Evolutionary conservation across 371 early-diverging fungal species (phyloP), one percentile per base, ranked within the genome.

Genomic region (Coemansia linderi): DNA sequence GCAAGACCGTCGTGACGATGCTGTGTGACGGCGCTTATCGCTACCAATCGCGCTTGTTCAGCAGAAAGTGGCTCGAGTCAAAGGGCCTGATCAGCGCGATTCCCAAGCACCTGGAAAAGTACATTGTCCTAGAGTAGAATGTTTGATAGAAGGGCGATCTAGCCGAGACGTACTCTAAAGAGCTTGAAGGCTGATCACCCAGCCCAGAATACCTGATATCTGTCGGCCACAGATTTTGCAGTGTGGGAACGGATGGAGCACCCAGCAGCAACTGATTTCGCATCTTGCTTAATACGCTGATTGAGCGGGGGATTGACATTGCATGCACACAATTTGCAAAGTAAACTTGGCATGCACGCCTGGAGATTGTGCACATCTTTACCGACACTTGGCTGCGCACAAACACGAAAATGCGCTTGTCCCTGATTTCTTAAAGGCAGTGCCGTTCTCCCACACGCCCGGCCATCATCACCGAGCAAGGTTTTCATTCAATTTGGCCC

Each of bases 11-110:
- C 69, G 95, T 91, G 12, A 96, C 97, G 1, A 86, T 95, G 33
- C 70, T 96, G 67, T 91, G 92, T 67, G 97, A 96, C 82, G 95
- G 95, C 59, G 97, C 95, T 10, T 91, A 92, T 68, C 85, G 95
- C 75, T 95, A 95, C 82, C 95, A 94, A 82, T 90, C 92, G 9
- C 86, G 96, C 19, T 83, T 96, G 33, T 96, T 95, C 84, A 91
- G 91, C 84, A 88, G 88, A 44, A 83, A 84, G 65, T 95, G 95
- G 94, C 83, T 95, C 50, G 90, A 94, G 73, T 85, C 88, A 64
- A 96, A 95, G 85, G 87, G 87, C 3, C 84, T 96, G 4, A 69
- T 86, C 1, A 76, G 80, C 57, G 91, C 92, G 17, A 93, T 95
- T 58, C 96, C 96, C 17, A 86, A 86, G 37, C 90, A 92, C 70